Base-by-base conservation (phyloP, 352 stramenopile species). In the Phytophthora citricola region DNA sequence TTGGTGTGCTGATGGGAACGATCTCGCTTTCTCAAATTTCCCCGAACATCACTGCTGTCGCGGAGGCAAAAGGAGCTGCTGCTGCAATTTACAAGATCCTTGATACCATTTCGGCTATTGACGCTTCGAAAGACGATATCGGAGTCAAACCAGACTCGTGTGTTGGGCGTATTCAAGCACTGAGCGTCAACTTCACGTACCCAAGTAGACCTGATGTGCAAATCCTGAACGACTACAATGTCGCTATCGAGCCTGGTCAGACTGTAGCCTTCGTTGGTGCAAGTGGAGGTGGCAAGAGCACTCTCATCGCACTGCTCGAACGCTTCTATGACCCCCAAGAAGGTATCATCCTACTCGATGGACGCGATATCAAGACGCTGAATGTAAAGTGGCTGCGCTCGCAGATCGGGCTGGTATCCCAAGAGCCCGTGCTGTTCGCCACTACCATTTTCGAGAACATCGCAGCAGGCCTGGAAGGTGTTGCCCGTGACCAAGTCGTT, bases 361-460 rank as follows among this genome's bases (percentile, higher is more conserved):
- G 89, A 22, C 73, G 73, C 27, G 76, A 95, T 47, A 71, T 97
- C 34, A 75, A 60, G 54, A 83, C 87, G 36, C 54, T 97, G 4
- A 94, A 97, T 54, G 54, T 97, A 15, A 89, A 87, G 57, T 80
- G 71, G 65, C 69, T 91, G n/a, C 74, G 86, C 7, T 65, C 74
- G 9, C 78, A 94, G 55, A 90, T 85, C 31, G 73, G 85, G 9
- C 57, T 97, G 0, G 87, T 94, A 0, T 88, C 75, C 0, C 93
- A 98, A 69, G 85, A 97, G 58, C 89, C 91, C 14, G 88, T 91
- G 27, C 74, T 98, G 15, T 98, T 97, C 69, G 87, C 87, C n/a
- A 83, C 75, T 22, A 92, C 79, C 1, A 96, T 98, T 54, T 53
- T 68, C 5, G 82, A 98, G 14, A 98, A 98, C 63, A 95, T 99